Conservation (phyloP, 352 stramenopile species). For the Peronosclerospora sorghi region DNA sequence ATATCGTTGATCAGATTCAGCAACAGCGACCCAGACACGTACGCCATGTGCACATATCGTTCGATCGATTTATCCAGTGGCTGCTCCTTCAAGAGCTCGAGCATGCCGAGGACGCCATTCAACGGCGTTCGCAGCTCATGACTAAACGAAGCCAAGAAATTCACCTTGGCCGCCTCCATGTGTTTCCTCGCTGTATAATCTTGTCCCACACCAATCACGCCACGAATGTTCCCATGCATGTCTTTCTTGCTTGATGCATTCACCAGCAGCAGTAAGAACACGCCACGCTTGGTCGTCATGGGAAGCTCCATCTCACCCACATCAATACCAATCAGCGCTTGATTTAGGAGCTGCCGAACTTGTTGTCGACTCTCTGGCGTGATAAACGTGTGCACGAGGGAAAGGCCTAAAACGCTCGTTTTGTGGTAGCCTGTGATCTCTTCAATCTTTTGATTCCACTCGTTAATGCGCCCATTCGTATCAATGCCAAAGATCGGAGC, state of each 20-base stretch:
- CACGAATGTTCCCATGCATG: slow-evolving; percentile 78
- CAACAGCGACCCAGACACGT: slow-evolving; percentile 52
- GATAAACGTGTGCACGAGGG: slow-evolving; percentile 54
- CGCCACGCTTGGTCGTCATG: slow-evolving; percentile 40
- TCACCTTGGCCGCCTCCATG: slow-evolving; percentile 56
- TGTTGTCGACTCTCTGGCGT: slow-evolving; percentile 37
- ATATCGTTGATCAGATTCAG: slow-evolving; percentile 81
- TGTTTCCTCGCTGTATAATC: slow-evolving; percentile 80
- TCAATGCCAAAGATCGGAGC: slow-evolving; percentile 70
- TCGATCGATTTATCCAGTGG: slow-evolving; percentile 47
- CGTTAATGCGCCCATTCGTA: slow-evolving; percentile 59
- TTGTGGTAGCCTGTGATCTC: slow-evolving; percentile 67
- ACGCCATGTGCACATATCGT: slow-evolving; percentile 60
- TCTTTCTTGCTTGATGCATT: slow-evolving; percentile 74
- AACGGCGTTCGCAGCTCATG: slow-evolving; percentile 61
- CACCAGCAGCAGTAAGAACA: slow-evolving; percentile 38
- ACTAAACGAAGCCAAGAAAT: slow-evolving; percentile 60
- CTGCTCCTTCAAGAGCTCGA: slow-evolving; percentile 55
- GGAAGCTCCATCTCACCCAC: slow-evolving; percentile 61
- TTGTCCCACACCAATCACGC: slow-evolving; percentile 82
- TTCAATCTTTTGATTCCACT: slow-evolving; percentile 72
- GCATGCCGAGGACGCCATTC: slow-evolving; percentile 71
- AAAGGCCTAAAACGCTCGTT: slow-evolving; percentile 37
- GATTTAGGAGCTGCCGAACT: slow-evolving; percentile 46
- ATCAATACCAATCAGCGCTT: slow-evolving; percentile 56